phyloP scores from a whole-genome alignment of 129 eudicot species.

The Lonicera japonica region DNA sequence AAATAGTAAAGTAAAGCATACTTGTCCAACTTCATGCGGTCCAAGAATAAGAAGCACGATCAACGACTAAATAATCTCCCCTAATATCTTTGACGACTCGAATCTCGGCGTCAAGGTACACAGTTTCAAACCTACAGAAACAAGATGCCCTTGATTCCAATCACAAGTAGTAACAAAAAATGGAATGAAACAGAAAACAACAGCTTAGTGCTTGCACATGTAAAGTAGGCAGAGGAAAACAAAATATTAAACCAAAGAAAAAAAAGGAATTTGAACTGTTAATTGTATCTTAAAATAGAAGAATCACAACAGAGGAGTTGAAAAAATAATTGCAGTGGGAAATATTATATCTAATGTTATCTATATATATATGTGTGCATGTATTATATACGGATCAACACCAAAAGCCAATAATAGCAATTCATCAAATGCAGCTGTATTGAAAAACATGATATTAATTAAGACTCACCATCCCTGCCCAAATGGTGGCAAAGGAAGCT shows the following conservation, averaged over 20 bases:
- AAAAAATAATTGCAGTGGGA: neutral
- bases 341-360: neutral
- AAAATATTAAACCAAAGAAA: neutral
- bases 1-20: slow-evolving; percentile 1
- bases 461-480: slow-evolving; percentile 92
- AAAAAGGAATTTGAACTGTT: neutral
- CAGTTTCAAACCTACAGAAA: slow-evolving; percentile 71
- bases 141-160: slow-evolving; percentile 8
- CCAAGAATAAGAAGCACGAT: slow-evolving; percentile 90
- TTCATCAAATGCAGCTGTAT: neutral
- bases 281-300: neutral
- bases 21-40: slow-evolving; percentile 43
- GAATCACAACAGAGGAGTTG: neutral
- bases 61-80: slow-evolving; percentile 79
- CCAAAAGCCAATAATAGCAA: neutral
- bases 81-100: slow-evolving; percentile 88
- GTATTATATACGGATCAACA: neutral
- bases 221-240: neutral
- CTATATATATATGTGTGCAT: no score
- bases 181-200: neutral
- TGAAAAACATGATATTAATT: neutral
- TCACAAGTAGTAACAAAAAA: neutral
- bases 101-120: slow-evolving; percentile 72
- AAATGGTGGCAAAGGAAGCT: slow-evolving; percentile 89
- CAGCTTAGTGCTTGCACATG: neutral